Evolutionary conservation across 169 alveolate species (phyloP), one percentile per base, ranked within the genome.

Genomic region (Cryptosporidium ubiquitum): DNA sequence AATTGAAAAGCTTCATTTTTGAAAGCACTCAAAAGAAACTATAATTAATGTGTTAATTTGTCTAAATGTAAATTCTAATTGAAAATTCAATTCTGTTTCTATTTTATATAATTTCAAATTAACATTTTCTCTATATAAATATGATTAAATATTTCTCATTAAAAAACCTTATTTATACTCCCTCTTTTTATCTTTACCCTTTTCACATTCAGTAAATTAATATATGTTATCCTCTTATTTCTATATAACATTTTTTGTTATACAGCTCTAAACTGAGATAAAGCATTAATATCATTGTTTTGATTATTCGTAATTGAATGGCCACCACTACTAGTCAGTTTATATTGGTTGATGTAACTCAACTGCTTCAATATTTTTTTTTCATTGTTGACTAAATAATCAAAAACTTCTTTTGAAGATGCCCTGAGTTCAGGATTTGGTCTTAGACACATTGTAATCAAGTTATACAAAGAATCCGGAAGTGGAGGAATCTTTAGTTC

Each of bases 351-450:
- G 16, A 79, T 47, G 61, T 61, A 61, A 16, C 68, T 66, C 58
- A 79, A 64, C 44, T 79, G 89, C 31, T 44, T 79, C 52, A 61
- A 37, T 31, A 79, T 79, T 40, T 79, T 79, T 6, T 57, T 44
- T 29, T 79, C 68, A 26, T 79, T 79, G 23, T 61, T 61, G 16
- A 79, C 79, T 29, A 79, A 31, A 29, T 61, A 79, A 18, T 79
- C 79, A 61, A 79, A 79, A 10, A 79, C 89, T 42, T 79, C 89
- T 52, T 14, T 29, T 9, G 89, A 79, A n/a, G 89, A 60, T 23
- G 89, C 89, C 66, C 89, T 79, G 3, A 79, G 66, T 2, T 61
- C 75, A 44, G 89, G 89, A 79, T 79, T 79, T 23, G 89, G 75
- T 44, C 75, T 79, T 58, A 79, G 40, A 18, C 89, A 79, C 89